phyloP scores from a whole-genome alignment of 805 yeast genomes.

The Candida easanensis region DNA sequence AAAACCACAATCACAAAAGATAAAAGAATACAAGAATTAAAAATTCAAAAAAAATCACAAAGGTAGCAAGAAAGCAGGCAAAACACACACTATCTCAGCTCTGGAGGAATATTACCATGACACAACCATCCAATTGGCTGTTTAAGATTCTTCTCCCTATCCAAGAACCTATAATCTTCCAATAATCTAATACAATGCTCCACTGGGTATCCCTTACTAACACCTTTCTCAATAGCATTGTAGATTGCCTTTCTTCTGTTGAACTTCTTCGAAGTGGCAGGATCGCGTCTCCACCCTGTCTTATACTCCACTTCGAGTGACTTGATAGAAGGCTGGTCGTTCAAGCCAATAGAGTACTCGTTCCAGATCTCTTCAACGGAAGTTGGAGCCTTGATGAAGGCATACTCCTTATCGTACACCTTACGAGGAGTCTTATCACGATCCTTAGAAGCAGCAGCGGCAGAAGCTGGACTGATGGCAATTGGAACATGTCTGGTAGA shows the following conservation, averaged over 20 bases:
- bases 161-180: conserved; percentile 43
- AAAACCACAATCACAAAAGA: neutral
- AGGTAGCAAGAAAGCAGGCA: no score
- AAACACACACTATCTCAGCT: conserved; percentile 15
- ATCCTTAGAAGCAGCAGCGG: neutral
- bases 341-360: conserved; percentile 51
- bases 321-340: conserved; percentile 51
- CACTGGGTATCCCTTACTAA: conserved; percentile 41
- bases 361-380: conserved; percentile 53
- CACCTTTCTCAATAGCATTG: conserved; percentile 52
- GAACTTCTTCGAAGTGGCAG: conserved; percentile 52
- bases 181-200: conserved; percentile 43
- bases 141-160: conserved; percentile 39
- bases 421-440: conserved; percentile 26
- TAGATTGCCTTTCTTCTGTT: conserved; percentile 52
- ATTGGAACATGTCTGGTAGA: conserved; percentile 15
- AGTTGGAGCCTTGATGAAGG: conserved; percentile 41
- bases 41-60: neutral
- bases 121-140: conserved; percentile 45
- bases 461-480: conserved; percentile 8
- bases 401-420: conserved; percentile 32
- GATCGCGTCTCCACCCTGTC: conserved; percentile 54
- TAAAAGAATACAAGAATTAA: no score
- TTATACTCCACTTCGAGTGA: conserved; percentile 46
- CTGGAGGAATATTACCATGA: conserved; percentile 36